phyloP scores from a whole-genome alignment of 148 eudicot species.

The Fagopyrum homotropicum region DNA sequence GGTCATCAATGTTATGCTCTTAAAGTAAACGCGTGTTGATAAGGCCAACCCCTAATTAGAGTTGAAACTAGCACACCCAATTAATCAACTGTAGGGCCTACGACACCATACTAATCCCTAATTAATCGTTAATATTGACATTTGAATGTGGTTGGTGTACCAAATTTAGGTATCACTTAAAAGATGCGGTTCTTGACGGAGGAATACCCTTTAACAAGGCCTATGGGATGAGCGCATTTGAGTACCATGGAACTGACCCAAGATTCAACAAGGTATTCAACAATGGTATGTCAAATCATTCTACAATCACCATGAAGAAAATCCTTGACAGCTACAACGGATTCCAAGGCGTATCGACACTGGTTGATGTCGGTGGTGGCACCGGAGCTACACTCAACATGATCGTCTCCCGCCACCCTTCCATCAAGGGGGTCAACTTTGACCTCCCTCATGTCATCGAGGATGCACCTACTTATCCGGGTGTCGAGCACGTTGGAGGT shows the following conservation, averaged over 20 bases:
- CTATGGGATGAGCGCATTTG: conserved; percentile 12
- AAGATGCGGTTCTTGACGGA: conserved; percentile 20
- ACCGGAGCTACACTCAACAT: conserved; percentile 17
- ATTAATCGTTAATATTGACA: neutral
- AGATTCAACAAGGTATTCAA: conserved; percentile 13
- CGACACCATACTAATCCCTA: neutral
- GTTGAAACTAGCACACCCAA: neutral
- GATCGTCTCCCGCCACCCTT: conserved; percentile 18
- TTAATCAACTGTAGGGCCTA: neutral
- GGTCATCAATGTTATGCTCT: too few species aligned
- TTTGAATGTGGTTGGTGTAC: neutral
- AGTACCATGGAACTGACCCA: conserved; percentile 14
- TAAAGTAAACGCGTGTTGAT: neutral
- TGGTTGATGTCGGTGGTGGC: conserved; percentile 20
- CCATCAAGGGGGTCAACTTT: conserved; percentile 22
- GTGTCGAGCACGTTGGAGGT: conserved; percentile 19
- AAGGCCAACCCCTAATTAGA: neutral
- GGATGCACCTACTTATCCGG: conserved; percentile 19
- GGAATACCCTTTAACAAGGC: conserved; percentile 14
- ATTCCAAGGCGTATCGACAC: conserved; percentile 12
- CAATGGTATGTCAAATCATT: conserved; percentile 16
- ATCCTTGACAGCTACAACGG: conserved; percentile 14
- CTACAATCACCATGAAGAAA: conserved; percentile 16
- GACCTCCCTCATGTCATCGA: conserved; percentile 22
- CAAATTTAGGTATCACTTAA: conserved; percentile 8